Evolutionary conservation across 2,329 filamentous ascomycete species (phyloP).

Genomic region (Calonectria fujianensis): DNA sequence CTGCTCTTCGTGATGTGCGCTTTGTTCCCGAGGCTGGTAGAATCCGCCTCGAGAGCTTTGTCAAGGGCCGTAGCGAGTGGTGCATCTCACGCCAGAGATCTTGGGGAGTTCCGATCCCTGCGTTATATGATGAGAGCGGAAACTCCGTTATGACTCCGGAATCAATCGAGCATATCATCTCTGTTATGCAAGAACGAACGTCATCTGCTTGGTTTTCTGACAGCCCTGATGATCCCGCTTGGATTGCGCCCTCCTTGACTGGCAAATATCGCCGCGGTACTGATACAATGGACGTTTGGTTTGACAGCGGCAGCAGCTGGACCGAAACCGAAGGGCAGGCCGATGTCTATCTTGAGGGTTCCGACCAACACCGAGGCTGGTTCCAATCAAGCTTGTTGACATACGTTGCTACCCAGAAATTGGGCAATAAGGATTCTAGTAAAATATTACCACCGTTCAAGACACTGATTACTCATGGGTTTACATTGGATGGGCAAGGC

Average conservation of each 20-base stretch:
- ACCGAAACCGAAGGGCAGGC: constrained; percentile 75
- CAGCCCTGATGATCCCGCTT: constrained; percentile 81
- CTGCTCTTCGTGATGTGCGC: constrained; percentile 80
- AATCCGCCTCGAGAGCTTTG: constrained; percentile 87
- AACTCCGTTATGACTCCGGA: constrained; percentile 86
- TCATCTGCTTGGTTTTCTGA: constrained; percentile 98
- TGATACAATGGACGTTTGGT: constrained; percentile 99
- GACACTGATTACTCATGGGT: constrained; percentile 95
- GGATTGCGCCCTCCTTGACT: constrained; percentile 81
- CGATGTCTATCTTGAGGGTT: constrained; percentile 94
- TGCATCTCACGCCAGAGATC: constrained; percentile 97
- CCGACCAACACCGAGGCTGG: constrained; percentile 98
- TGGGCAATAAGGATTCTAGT: constrained; percentile 54
- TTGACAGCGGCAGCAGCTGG: constrained; percentile 98
- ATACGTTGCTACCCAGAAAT: constrained; percentile 79
- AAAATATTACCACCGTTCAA: constrained; percentile 81
- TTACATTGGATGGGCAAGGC: constrained; percentile 91
- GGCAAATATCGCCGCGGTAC: constrained; percentile 82
- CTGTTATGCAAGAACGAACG: constrained; percentile 83
- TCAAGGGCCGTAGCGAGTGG: constrained; percentile 94
- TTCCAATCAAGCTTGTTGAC: constrained; percentile 98
- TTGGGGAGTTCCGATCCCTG: constrained; percentile 98
- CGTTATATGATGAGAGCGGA: constrained; percentile 84
- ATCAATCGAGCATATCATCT: constrained; percentile 89
- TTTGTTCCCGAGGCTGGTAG: constrained; percentile 88